Evolutionary conservation across 83 land plant genomes (phyloP), one percentile per base, ranked within the genome.

Genomic region (Picea mariana): DNA sequence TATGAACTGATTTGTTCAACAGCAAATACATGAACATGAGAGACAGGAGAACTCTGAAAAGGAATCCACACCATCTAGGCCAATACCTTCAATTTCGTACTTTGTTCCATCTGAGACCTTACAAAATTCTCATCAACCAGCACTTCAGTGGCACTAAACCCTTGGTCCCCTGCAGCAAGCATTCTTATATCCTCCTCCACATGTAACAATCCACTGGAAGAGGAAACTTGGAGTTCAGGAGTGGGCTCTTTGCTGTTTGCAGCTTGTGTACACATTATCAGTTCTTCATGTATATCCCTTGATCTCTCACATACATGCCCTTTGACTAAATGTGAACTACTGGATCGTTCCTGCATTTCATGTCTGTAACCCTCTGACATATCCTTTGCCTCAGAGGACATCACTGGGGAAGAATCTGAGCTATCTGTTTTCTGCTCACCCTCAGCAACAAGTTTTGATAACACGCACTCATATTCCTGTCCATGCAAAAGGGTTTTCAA

Each of bases 101-200:
- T 73, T 80, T 81, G 63, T 18, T 77, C 61, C 26, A 84, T 40
- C 34, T 80, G 83, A 62, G 77, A 79, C 16, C 82, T 73, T n/a
- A 83, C 49, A 58, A 83, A 38, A 12, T 84, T 77, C 82, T 84
- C 82, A 80, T 84, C 49, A 38, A 84, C 61, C 8, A 60, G 82
- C 75, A 62, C 78, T 31, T 65, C 81, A 79, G 20, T 9, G 42
- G 11, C 23, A n/a, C n/a, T 72, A 1, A 72, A 60, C 44, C 6
- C 67, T 55, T 67, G 34, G 6, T 27, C 82, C 42, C 67, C 38
- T 17, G 52, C 27, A 63, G 62, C 69, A 63, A 82, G 31, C 52
- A 78, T 82, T 52, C 47, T 58, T 18, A 52, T n/a, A 82, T 82
- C 60, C 38, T 44, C 23, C 24, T 20, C 31, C 34, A 71, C 60